Evolutionary conservation across 2,329 filamentous ascomycete genomes (phyloP).

Genomic region (Phialophora chinensis): DNA sequence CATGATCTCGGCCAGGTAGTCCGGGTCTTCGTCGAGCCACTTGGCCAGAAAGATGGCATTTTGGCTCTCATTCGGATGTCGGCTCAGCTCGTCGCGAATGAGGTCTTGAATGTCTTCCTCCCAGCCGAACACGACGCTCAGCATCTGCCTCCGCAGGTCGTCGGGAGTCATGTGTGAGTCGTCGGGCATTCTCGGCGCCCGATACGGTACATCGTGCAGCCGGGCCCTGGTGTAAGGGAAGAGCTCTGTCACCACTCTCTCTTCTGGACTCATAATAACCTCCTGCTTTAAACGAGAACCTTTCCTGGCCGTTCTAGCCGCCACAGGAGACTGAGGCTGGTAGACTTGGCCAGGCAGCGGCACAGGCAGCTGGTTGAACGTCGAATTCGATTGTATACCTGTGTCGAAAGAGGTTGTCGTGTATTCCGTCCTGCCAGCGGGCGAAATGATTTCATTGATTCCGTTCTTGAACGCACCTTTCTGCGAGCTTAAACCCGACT

Average conservation of each 20-base stretch:
- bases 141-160: slow-evolving; percentile 85
- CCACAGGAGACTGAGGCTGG: slow-evolving; percentile 57
- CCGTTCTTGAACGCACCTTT: slow-evolving; percentile 57
- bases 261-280: slow-evolving; percentile 76
- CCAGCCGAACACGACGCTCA: slow-evolving; percentile 95
- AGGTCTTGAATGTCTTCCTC: slow-evolving; percentile 80
- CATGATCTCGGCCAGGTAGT: slow-evolving; percentile 75
- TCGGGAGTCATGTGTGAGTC: slow-evolving; percentile 70
- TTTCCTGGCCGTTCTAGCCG: slow-evolving; percentile 49
- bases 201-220: slow-evolving; percentile 81
- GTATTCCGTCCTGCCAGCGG: slow-evolving; percentile 50
- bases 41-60: slow-evolving; percentile 83
- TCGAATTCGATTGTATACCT: slow-evolving; percentile 35
- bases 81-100: slow-evolving; percentile 78
- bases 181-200: slow-evolving; percentile 66
- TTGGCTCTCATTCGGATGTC: slow-evolving; percentile 74
- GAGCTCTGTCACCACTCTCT: slow-evolving; percentile 73
- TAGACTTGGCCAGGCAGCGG: slow-evolving; percentile 44
- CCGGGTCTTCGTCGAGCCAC: slow-evolving; percentile 87
- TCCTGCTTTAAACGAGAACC: slow-evolving; percentile 80
- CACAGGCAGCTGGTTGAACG: slow-evolving; percentile 16
- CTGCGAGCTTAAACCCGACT: slow-evolving; percentile 63
- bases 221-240: slow-evolving; percentile 85
- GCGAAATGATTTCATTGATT: slow-evolving; percentile 48
- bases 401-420: slow-evolving; percentile 55